phyloP scores from a whole-genome alignment of 2,329 filamentous ascomycete species.

The Fusarium siculi region DNA sequence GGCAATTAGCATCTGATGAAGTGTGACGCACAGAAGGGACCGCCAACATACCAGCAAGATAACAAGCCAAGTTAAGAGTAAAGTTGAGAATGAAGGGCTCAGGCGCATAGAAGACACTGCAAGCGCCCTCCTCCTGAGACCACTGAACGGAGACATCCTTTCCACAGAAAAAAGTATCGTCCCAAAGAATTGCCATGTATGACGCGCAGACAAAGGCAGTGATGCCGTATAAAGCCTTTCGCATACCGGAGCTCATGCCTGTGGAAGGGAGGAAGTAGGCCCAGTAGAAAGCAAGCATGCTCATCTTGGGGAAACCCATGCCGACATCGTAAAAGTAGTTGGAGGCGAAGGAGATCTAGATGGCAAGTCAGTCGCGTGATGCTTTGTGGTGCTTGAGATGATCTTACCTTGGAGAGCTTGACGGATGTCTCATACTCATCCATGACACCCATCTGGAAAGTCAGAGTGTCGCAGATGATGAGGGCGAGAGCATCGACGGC shows the following conservation, averaged over 20 bases:
- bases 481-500: slow-evolving; percentile 47
- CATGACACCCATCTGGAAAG: slow-evolving; percentile 47
- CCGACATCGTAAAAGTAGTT: slow-evolving; percentile 53
- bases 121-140: slow-evolving; percentile 50
- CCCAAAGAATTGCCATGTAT: slow-evolving; percentile 48
- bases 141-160: slow-evolving; percentile 49
- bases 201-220: slow-evolving; percentile 47
- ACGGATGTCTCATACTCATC: slow-evolving; percentile 47
- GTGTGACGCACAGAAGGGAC: accelerated
- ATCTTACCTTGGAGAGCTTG: slow-evolving; percentile 45
- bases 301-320: slow-evolving; percentile 51
- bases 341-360: slow-evolving; percentile 48
- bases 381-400: accelerated
- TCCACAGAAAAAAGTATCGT: slow-evolving; percentile 51
- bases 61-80: slow-evolving; percentile 48
- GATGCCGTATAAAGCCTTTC: slow-evolving; percentile 45
- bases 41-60: slow-evolving; percentile 43
- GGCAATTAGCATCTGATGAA: background rate
- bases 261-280: slow-evolving; percentile 44
- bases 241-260: slow-evolving; percentile 41
- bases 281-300: slow-evolving; percentile 52
- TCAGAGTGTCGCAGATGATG: slow-evolving; percentile 50
- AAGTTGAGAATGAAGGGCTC: slow-evolving; percentile 51
- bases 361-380: background rate
- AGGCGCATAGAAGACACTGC: slow-evolving; percentile 49